Conservation (phyloP, 768 basidiomycete genomes). For the Inosperma sp. region DNA sequence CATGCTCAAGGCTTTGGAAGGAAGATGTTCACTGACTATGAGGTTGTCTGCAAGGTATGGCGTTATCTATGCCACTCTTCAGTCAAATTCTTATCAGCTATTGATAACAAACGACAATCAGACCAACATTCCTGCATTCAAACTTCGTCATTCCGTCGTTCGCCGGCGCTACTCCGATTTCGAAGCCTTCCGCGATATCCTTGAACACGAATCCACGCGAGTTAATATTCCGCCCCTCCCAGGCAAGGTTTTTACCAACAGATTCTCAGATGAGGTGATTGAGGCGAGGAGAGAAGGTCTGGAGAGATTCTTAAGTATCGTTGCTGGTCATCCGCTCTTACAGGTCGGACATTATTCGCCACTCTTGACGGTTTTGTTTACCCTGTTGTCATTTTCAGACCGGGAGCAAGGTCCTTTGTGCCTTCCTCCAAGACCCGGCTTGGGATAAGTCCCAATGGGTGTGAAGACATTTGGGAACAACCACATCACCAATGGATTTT, state of each 20-base stretch:
- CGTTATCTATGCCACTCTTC: too few relatives aligned
- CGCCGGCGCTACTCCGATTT: conserved; percentile 89
- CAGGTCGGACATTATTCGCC: neutral
- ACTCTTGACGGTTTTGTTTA: conserved; percentile 1
- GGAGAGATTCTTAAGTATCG: conserved; percentile 91
- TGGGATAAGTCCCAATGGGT: conserved; percentile 85
- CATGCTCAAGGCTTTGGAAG: conserved; percentile 73
- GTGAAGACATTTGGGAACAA: conserved; percentile 30
- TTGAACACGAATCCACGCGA: conserved; percentile 93
- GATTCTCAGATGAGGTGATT: conserved; percentile 97
- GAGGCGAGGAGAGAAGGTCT: conserved; percentile 88
- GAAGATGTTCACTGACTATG: conserved; percentile 99
- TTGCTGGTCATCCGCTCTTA: conserved; percentile 89
- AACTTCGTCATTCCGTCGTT: conserved; percentile 87
- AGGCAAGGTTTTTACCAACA: conserved; percentile 97
- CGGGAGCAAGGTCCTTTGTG: conserved; percentile 93
- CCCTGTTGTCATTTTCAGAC: conserved; percentile 48
- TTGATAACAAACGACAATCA: too few relatives aligned
- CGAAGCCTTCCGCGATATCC: conserved; percentile 95
- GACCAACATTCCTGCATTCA: conserved; percentile 99
- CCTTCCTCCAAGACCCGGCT: conserved; percentile 89
- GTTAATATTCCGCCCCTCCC: conserved; percentile 98
- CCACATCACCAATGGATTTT: too few relatives aligned
- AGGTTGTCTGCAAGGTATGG: conserved; percentile 91
- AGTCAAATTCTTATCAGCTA: too few relatives aligned